These are phyloP conservation scores for Scutellaria minor DNA, from an alignment of 257 asterid genomes.

Conservation along the genomic window DNA sequence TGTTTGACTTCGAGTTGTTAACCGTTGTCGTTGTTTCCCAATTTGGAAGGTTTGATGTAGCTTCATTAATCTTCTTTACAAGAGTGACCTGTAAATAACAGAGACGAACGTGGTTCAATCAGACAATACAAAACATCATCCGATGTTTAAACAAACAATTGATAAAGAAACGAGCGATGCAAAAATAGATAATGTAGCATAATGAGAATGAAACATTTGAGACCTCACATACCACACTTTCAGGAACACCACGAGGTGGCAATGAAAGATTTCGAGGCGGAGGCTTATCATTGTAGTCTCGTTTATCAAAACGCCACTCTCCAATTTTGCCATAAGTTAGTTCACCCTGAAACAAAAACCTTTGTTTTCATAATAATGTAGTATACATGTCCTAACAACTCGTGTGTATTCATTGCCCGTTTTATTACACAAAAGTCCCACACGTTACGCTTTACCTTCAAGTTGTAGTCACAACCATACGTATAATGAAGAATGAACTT, in stretches of 20 bases:
- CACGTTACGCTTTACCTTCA: slow-evolving; percentile 46
- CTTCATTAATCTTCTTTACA: slow-evolving; percentile 65
- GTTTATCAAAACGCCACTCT: slow-evolving; percentile 73
- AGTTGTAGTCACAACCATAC: slow-evolving; percentile 62
- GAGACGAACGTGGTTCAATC: not conserved
- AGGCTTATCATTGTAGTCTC: slow-evolving; percentile 43
- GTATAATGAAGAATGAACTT: slow-evolving; percentile 68
- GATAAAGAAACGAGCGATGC: not conserved
- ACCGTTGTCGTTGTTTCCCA: slow-evolving; percentile 48
- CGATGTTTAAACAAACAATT: not conserved
- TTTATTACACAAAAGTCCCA: not conserved
- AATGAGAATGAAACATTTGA: not conserved
- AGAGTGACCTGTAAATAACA: slow-evolving; percentile 60
- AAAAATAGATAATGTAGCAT: not conserved
- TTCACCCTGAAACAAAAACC: slow-evolving; percentile 52
- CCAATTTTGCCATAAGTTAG: slow-evolving; percentile 56
- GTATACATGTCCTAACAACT: not conserved
- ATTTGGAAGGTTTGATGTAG: slow-evolving; percentile 58
- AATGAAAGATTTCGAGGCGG: slow-evolving; percentile 65
- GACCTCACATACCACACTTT: slow-evolving; percentile 62
- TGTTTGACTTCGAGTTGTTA: not conserved
- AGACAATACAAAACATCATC: not conserved
- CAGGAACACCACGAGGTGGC: slow-evolving; percentile 73
- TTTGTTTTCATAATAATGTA: not conserved
- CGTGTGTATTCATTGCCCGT: not conserved